Evolutionary conservation across 257 asterid genomes (phyloP).

Genomic region (Solanum bulbocastanum): DNA sequence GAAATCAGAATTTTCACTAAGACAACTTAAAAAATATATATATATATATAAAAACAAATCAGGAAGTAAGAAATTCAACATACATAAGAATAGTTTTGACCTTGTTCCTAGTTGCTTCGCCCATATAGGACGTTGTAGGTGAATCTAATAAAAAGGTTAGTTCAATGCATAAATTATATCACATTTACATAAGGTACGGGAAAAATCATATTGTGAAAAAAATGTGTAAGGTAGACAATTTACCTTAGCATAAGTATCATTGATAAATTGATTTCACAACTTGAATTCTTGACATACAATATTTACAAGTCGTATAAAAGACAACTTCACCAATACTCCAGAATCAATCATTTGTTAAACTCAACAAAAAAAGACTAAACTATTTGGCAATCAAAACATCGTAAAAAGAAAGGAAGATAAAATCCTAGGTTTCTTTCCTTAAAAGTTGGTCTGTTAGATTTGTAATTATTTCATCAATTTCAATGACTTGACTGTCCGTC

Average conservation of each 20-base stretch:
- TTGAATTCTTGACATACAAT: neutral
- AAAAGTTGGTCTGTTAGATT: neutral
- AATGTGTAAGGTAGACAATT: neutral
- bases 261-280: neutral
- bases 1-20: neutral
- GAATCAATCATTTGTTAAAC: neutral
- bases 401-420: neutral
- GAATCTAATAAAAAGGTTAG: neutral
- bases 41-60: neutral
- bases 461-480: neutral
- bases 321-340: neutral
- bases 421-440: neutral
- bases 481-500: neutral
- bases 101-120: neutral
- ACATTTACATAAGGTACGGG: neutral
- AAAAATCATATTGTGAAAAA: neutral
- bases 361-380: neutral
- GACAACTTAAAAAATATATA: neutral
- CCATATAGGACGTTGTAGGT: neutral
- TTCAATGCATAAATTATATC: neutral
- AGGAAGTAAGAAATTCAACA: neutral
- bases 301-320: neutral
- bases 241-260: accelerated
- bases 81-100: neutral
- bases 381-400: neutral